Base-by-base conservation (phyloP, 2,329 filamentous ascomycete genomes). In the Pseudopyricularia javanii region DNA sequence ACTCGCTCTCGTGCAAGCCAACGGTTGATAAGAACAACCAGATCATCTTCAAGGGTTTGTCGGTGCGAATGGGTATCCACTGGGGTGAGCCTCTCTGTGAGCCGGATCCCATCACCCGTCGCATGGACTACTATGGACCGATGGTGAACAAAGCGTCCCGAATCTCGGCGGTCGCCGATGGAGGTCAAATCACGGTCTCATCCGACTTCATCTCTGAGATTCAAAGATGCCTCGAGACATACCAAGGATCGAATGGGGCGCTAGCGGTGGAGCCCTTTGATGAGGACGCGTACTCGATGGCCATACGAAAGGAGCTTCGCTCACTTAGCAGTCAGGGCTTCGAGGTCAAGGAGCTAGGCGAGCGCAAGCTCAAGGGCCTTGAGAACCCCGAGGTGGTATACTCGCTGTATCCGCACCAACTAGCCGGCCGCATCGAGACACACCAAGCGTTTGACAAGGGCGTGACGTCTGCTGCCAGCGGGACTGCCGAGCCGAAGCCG, bases 71-170 rank as follows among this genome's bases (percentile, higher is more conserved):
- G 93, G 93, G 93, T 61, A 89, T 95, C 56, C 93, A 98, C 67
- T 98, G 86, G 80, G 93, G 93, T 59, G 83, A 87, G 55, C 93
- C 91, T 6, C 90, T 98, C 61, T 95, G 90, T 64, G 93, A 98
- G 68, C 86, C 86, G 49, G 93, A 98, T 67, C 93, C 93, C 0
- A 91, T 98, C 50, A 98, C 93, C 1, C 86, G 91, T 54, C 89
- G 93, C 57, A 98, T 98, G 93, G 93, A 98, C 63, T 98, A 98
- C 70, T 98, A 97, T 65, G 93, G 93, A 0, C 93, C 93, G 14
- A 98, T 98, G 90, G 93, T 98, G 62, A 98, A 98, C 70, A 91
- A 94, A 63, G 89, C 93, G 1, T 86, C 93, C 15, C 86, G 93
- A 70, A 95, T 98, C 58, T 93, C 89, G 7, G 86, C 88, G 22